phyloP scores from a whole-genome alignment of 225 moss, liverwort and hornwort species.

The Physcomitrellopsis africana region DNA sequence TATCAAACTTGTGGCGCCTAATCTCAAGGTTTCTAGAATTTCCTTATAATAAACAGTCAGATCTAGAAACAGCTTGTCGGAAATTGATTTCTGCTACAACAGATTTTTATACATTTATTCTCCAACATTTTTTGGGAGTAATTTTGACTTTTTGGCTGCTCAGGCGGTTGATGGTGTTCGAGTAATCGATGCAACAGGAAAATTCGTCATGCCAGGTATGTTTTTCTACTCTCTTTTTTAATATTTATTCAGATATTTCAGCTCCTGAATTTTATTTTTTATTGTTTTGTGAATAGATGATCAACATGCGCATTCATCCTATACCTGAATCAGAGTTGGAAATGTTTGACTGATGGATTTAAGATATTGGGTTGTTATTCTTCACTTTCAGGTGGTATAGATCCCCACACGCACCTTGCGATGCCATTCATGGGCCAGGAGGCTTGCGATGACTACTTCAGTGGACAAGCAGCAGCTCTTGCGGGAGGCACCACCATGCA shows the following conservation, averaged over 20 bases:
- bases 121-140: constrained; percentile 5
- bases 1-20: constrained; percentile 72
- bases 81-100: constrained; percentile 10
- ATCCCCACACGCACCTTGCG: constrained; percentile 98
- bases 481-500: constrained; percentile 99
- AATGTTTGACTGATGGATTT: not conserved
- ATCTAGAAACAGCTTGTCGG: not conserved
- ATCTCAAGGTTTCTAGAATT: constrained; percentile 62
- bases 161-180: constrained; percentile 53
- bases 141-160: constrained; percentile 11
- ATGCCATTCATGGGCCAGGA: constrained; percentile 99
- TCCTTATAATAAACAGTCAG: not conserved
- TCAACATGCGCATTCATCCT: not conserved
- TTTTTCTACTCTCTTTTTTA: not conserved
- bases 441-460: constrained; percentile 89
- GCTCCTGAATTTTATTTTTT: not conserved
- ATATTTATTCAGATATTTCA: not conserved
- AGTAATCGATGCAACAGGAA: constrained; percentile 55
- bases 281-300: not conserved
- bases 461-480: constrained; percentile 90
- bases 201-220: constrained; percentile 66
- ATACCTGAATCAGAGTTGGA: constrained; percentile 14
- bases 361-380: constrained; percentile 5
- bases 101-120: not conserved
- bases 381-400: constrained; percentile 79